Conservation (phyloP, 2,329 filamentous ascomycete species). For the Penicillium sp. region DNA sequence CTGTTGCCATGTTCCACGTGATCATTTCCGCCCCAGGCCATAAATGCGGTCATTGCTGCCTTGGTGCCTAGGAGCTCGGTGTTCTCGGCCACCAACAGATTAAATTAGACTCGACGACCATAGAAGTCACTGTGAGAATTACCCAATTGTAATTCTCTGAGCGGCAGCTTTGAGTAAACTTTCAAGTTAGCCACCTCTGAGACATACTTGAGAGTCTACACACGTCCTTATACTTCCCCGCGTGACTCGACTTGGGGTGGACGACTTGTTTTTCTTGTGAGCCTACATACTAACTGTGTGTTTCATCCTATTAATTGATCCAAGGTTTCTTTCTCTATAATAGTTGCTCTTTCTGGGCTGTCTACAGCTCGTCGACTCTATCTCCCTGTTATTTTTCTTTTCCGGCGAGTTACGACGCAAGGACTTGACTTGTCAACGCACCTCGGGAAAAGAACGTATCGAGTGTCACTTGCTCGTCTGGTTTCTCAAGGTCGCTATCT, state of each 20-base stretch:
- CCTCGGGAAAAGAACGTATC: too few relatives aligned
- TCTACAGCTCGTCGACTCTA: not conserved
- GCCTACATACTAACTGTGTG: too few relatives aligned
- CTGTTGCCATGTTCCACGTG: slow-evolving; percentile 22
- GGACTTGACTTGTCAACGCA: not conserved
- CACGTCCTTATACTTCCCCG: too few relatives aligned
- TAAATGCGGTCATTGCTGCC: slow-evolving; percentile 12
- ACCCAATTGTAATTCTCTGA: not conserved
- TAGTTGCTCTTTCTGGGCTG: too few relatives aligned
- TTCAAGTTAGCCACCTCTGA: too few relatives aligned
- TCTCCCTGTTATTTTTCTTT: not conserved
- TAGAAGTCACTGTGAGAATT: not conserved
- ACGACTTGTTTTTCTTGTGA: not conserved
- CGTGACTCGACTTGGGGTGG: not conserved
- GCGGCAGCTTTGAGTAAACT: not conserved
- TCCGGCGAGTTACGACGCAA: too few relatives aligned
- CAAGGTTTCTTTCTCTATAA: too few relatives aligned
- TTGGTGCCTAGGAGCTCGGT: slow-evolving; percentile 13
- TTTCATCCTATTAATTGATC: too few relatives aligned
- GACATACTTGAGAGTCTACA: too few relatives aligned
- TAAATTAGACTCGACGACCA: slow-evolving; percentile 4
- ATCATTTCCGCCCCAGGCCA: slow-evolving; percentile 8
- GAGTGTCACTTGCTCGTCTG: too few relatives aligned
- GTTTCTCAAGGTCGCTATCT: too few relatives aligned
- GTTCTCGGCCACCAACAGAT: slow-evolving; percentile 1